Evolutionary conservation across 2,329 filamentous ascomycete species (phyloP).

Genomic region (Karstenula rhodostoma): DNA sequence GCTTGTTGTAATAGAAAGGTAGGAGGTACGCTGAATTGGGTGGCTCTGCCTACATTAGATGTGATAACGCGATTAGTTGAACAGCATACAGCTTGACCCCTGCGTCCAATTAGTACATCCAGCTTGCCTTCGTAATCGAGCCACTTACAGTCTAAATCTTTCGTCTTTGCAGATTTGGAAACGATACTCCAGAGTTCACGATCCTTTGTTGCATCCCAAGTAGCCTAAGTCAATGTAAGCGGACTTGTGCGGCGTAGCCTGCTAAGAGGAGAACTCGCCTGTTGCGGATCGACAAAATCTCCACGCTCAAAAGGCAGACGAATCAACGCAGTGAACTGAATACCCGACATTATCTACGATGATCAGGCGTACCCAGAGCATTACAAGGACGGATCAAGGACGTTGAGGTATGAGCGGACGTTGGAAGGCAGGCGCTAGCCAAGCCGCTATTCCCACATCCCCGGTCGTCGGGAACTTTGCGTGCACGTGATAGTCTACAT

Average conservation of each 20-base stretch:
- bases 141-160: constrained; percentile 80
- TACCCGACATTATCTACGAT: constrained; percentile 32
- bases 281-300: constrained; percentile 88
- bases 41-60: constrained; percentile 58
- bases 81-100: constrained; percentile 76
- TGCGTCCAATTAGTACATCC: constrained; percentile 47
- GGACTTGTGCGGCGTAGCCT: not conserved
- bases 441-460: not conserved
- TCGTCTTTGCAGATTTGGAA: constrained; percentile 78
- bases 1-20: constrained; percentile 92
- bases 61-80: not conserved
- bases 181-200: constrained; percentile 89
- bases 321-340: constrained; percentile 77
- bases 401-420: not conserved
- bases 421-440: not conserved
- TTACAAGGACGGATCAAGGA: not conserved
- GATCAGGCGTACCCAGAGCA: not conserved
- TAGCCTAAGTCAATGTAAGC: constrained; percentile 64
- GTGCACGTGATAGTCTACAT: not conserved
- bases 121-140: constrained; percentile 14
- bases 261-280: constrained; percentile 62
- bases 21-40: constrained; percentile 82
- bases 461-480: not conserved
- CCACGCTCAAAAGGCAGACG: constrained; percentile 88
- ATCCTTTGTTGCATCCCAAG: constrained; percentile 89